phyloP scores from a whole-genome alignment of 371 early-diverging fungal species.

The Mucor velutinosus region DNA sequence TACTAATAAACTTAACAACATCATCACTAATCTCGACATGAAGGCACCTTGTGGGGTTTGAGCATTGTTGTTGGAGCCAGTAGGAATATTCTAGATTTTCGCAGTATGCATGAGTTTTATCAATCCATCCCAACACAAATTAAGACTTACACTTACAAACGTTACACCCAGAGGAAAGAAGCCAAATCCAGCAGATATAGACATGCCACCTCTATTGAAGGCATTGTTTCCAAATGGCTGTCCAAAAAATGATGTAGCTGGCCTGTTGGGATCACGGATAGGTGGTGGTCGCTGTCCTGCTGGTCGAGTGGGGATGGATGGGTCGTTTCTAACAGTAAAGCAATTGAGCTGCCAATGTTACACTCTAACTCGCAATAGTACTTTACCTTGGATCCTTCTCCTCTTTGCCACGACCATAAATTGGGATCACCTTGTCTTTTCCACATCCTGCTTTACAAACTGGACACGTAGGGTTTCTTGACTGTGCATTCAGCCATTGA shows the following conservation, averaged over 20 bases:
- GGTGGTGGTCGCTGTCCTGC: conserved; percentile 73
- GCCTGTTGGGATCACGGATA: conserved; percentile 52
- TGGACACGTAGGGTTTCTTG: conserved; percentile 70
- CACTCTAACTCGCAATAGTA: neutral
- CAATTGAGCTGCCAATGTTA: neutral
- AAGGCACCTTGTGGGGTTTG: conserved; percentile 63
- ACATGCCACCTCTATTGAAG: conserved; percentile 50
- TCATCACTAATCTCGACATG: conserved; percentile 67
- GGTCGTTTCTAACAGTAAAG: conserved; percentile 23
- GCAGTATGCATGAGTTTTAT: neutral
- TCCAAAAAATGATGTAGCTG: conserved; percentile 47
- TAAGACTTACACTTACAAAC: conserved; percentile 42
- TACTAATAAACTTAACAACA: conserved; percentile 65
- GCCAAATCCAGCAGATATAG: conserved; percentile 57
- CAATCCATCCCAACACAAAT: neutral
- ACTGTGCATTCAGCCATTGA: conserved; percentile 71
- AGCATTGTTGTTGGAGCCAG: conserved; percentile 12
- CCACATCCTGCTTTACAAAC: conserved; percentile 82
- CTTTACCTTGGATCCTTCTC: conserved; percentile 70
- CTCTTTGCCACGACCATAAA: conserved; percentile 78
- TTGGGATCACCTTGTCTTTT: conserved; percentile 77
- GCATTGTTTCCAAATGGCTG: conserved; percentile 53
- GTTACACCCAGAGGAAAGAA: conserved; percentile 68
- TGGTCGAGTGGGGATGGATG: conserved; percentile 67
- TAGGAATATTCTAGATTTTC: conserved; percentile 34